Base-by-base conservation (phyloP, 306 rosid species). In the Fagus sylvatica region DNA sequence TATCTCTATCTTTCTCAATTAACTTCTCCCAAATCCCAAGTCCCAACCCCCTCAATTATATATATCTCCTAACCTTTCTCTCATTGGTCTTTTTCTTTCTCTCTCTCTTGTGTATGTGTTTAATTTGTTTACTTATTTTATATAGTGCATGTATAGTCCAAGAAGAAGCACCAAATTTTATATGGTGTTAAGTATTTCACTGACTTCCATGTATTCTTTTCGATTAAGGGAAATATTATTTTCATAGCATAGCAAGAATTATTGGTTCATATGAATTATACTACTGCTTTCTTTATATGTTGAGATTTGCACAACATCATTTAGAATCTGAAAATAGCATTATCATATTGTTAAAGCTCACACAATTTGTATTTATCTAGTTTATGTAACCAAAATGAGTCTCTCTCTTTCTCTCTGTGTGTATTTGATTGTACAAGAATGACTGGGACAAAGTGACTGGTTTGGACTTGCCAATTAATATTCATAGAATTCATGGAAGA, bases 31-130 rank as follows among this genome's bases (percentile, higher is more conserved):
- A 67, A n/a, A 60, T 69, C 67, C 75, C 76, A 28, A 76, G 72
- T 76, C 65, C 4, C 72, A 12, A 30, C 15, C 15, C 30, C 69
- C 46, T 80, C 74, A 83, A 75, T 83, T 56, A 73, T 81, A 32
- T 60, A 51, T 37, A 53, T 42, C 72, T 19, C 68, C 55, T 33
- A 3, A 40, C 10, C 4, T 53, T 4, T 33, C 51, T 30, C 34
- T 2, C 30, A 22, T 10, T 7, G 10, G 17, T 46, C 51, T 22
- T 22, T 22, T 22, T 22, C 28, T 22, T 22, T 22, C 28, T 22
- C 28, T 22, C 28, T 28, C 42, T 28, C 28, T 0, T 16, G 0
- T 43, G 2, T 16, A 1, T n/a, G 13, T 74, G 11, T 59, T 13
- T 48, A 12, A 30, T 17, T 42, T 7, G 19, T 11, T 32, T 6